phyloP scores from a whole-genome alignment of 305 asterid species.

The Petunia hybrid region DNA sequence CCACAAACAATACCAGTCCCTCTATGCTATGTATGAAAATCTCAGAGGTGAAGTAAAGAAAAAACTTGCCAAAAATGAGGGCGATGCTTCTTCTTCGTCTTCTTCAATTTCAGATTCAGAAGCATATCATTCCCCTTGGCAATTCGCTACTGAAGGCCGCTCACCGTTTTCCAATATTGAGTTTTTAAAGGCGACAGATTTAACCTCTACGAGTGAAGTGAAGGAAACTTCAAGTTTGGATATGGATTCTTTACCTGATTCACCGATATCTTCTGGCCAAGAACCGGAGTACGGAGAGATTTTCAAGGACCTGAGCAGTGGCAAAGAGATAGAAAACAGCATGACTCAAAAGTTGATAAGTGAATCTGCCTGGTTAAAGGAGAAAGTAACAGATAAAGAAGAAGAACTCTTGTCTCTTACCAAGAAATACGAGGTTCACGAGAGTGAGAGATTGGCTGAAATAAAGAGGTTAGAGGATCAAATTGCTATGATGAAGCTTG shows the following conservation, averaged over 20 bases:
- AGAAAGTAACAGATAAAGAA: conserved; percentile 37
- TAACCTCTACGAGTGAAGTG: conserved; percentile 65
- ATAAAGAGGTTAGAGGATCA: conserved; percentile 32
- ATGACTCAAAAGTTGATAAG: conserved; percentile 30
- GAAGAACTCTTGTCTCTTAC: conserved; percentile 34
- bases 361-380: conserved; percentile 40
- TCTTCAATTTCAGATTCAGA: conserved; percentile 49
- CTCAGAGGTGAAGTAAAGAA: conserved; percentile 66
- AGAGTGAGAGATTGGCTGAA: conserved; percentile 28
- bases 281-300: conserved; percentile 36
- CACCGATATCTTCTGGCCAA: conserved; percentile 34
- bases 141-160: conserved; percentile 33
- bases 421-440: conserved; percentile 38
- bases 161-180: conserved; percentile 30
- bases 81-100: conserved; percentile 40
- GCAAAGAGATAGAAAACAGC: conserved; percentile 39
- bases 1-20: conserved; percentile 68
- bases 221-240: conserved; percentile 33
- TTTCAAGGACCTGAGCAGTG: conserved; percentile 45
- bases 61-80: conserved; percentile 42
- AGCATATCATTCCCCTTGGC: conserved; percentile 57
- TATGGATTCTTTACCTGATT: conserved; percentile 24
- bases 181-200: conserved; percentile 6
- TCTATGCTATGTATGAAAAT: conserved; percentile 64
- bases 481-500: conserved; percentile 19